Percentiles rank a stretch among this genome's conserved stretches.
Evolutionary conservation across 2,329 filamentous ascomycete genomes (phyloP).

Genomic region (Verticillium nubilum): DNA sequence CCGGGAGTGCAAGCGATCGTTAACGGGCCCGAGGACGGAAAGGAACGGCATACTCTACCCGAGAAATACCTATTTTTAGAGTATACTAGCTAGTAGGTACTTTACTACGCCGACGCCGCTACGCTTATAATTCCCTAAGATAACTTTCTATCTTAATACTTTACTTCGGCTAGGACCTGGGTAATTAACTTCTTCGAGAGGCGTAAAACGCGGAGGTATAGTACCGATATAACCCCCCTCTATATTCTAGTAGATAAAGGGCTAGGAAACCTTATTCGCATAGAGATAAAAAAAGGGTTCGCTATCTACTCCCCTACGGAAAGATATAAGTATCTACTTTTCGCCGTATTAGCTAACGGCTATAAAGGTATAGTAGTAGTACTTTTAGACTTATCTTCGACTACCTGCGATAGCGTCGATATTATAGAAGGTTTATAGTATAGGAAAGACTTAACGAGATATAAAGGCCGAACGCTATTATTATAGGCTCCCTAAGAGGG

Average conservation of each 20-base stretch:
- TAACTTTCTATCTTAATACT: slow-evolving; percentile 24
- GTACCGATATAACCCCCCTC: slow-evolving; percentile 15
- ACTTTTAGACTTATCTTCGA: slow-evolving; percentile 13
- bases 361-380: slow-evolving; percentile 18
- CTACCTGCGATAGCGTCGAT: not conserved
- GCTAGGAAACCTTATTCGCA: slow-evolving; percentile 20
- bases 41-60: not conserved
- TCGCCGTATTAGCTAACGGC: slow-evolving; percentile 26
- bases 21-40: not conserved
- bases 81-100: slow-evolving; percentile 33
- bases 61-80: slow-evolving; percentile 36
- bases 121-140: slow-evolving; percentile 18
- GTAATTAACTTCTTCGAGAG: slow-evolving; percentile 24
- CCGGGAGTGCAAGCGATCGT: slow-evolving; percentile 1
- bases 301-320: slow-evolving; percentile 19
- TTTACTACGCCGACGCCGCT: slow-evolving; percentile 34
- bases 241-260: slow-evolving; percentile 29
- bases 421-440: slow-evolving; percentile 2
- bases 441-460: not conserved
- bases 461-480: slow-evolving; percentile 10
- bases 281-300: slow-evolving; percentile 10
- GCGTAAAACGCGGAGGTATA: slow-evolving; percentile 18
- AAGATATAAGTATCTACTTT: slow-evolving; percentile 25
- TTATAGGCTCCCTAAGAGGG: slow-evolving; percentile 18
- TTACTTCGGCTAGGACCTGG: slow-evolving; percentile 21